Base-by-base conservation (phyloP, 2,329 filamentous ascomycete genomes). In the Zymoseptoria tritici region DNA sequence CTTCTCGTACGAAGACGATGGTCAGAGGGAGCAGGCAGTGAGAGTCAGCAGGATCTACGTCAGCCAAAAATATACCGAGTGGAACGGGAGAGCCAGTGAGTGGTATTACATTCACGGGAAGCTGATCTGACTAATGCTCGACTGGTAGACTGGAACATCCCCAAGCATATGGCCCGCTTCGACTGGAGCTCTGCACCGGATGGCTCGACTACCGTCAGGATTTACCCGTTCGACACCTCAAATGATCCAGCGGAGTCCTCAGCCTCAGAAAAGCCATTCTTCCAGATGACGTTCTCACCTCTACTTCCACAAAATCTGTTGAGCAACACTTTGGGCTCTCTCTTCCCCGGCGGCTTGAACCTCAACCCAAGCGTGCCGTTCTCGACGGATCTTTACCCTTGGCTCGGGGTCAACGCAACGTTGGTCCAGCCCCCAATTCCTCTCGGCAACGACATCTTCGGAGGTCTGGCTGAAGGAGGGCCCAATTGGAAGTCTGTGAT, bases 21-120 rank as follows among this genome's bases (percentile, higher is more conserved):
- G 60, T 42, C 26, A 52, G 50, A 52, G 36, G n/a, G 8, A 57
- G 36, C 16, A 52, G 4, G 52, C 20, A 20, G 31, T 55, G 31
- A 53, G 60, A n/a, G 58, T 62, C 11, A 59, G 58, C 49, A 57
- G 62, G 49, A 64, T 64, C 53, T 64, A 64, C 54, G 60, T 61
- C 49, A 52, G n/a, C n/a, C 60, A 61, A 36, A 57, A 54, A 31
- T 57, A 59, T n/a, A 61, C 57, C 5, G 52, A 24, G 20, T 61
- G 52, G 29, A 61, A 61, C 51, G 59, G 52, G 24, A 22, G 52
- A 11, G 22, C 22, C 29, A 53, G 58, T 62, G 52, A 42, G 57
- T 49, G 11, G 6, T n/a, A n/a, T 16, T 42, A 13, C 36, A 13
- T 42, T 42, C 36, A 11, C 16, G 36, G 36, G 11, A 42, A 42